Conservation (phyloP, 2,329 filamentous ascomycete genomes). For the Cercospora sp. region DNA sequence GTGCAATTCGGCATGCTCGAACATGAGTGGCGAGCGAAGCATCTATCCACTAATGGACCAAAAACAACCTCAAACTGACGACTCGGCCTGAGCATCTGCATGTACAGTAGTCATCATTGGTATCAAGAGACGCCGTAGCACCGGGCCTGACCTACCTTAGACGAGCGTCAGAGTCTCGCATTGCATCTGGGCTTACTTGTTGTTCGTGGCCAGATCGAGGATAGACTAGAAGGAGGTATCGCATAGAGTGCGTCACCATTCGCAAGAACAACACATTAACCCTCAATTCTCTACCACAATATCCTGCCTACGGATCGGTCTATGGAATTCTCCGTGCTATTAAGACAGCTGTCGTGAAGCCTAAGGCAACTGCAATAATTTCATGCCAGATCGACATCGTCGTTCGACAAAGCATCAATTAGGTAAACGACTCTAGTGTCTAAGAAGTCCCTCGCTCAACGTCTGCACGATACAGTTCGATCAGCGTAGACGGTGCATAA, state of each 20-base stretch:
- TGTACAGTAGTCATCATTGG: no score
- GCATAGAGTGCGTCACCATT: background rate
- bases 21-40: slow-evolving; percentile 4
- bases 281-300: background rate
- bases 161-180: no score
- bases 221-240: background rate
- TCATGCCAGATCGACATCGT: background rate
- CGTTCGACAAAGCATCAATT: background rate
- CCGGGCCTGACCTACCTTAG: no score
- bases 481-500: background rate
- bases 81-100: no score
- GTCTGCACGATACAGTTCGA: background rate
- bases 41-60: background rate
- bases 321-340: background rate
- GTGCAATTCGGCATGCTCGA: slow-evolving; percentile 22
- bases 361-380: background rate
- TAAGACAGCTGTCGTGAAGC: background rate
- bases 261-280: background rate
- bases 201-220: background rate
- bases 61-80: background rate
- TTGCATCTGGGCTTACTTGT: no score
- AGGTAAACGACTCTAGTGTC: background rate
- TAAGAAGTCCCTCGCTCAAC: background rate
- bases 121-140: no score
- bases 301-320: background rate